Base-by-base conservation (phyloP, 768 basidiomycete genomes). In the Grammothele lineata region DNA sequence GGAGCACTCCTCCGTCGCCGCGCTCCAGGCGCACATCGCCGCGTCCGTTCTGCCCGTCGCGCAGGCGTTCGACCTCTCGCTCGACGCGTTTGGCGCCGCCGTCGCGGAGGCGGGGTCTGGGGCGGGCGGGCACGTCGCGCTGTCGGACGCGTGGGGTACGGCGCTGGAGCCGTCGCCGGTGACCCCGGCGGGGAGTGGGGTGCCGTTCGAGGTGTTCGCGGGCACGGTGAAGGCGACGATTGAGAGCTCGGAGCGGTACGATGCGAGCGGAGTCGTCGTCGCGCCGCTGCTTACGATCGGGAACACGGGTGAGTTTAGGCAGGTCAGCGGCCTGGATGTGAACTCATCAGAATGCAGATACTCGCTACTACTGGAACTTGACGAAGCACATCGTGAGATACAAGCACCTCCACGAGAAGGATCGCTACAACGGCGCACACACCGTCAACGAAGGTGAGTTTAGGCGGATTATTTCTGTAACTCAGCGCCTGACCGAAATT, bases 361-460 rank as follows among this genome's bases (percentile, higher is more conserved):
- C 74, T 14, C 51, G 55, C 21, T 66, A 55, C 48, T 76, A 77
- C 56, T 75, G 76, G 74, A 66, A 67, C 43, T 53, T 71, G 27
- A 64, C 65, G 3, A 49, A 48, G 41, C 81, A 85, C 56, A 87
- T 90, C 55, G 87, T 86, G 71, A 79, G 87, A 17, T 90, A 87
- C 58, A 60, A 62, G 12, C 60, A 65, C 37, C 38, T 55, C 21
- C 40, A 40, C 21, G 43, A 53, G 15, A 50, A 33, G 1, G 62
- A 53, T 17, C 18, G 37, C 8, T 57, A 53, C 40, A 64, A 23
- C 48, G 67, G 56, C 0, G 64, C 81, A 19, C 87, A 88, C 61
- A 86, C 85, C 1, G 76, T 88, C 30, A 77, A 88, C 47, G 87
- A 88, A 72, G 72, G 84, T 83, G 56, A 57, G 77, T 55, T 10